These are phyloP conservation scores for Lagerstroemia speciosa DNA, from an alignment of 345 rosid genomes.

Conservation along the genomic window DNA sequence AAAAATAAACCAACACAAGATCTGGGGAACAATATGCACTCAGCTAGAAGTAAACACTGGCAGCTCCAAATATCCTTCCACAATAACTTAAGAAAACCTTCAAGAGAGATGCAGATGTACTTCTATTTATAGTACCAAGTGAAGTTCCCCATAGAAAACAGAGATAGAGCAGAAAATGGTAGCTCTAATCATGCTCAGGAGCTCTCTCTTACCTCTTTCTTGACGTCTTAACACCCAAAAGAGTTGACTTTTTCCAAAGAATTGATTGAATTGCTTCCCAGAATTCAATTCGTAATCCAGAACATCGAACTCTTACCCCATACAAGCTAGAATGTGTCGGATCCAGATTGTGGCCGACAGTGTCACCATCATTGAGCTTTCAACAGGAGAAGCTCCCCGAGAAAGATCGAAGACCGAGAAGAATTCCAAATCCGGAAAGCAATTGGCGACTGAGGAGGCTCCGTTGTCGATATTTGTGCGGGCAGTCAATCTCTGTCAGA, in stretches of 20 bases:
- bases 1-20: not conserved
- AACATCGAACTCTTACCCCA: slow-evolving; percentile 32
- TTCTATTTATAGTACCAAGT: too few relatives aligned
- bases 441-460: not conserved
- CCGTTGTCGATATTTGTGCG: not conserved
- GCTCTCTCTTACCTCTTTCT: not conserved
- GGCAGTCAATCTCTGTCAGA: not conserved
- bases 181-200: not conserved
- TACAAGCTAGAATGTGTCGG: slow-evolving; percentile 40
- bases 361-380: slow-evolving; percentile 23
- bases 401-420: not conserved
- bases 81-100: too few relatives aligned
- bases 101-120: too few relatives aligned
- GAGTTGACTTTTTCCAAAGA: not conserved
- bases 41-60: not conserved
- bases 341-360: slow-evolving; percentile 36
- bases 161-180: not conserved
- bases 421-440: not conserved
- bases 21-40: not conserved
- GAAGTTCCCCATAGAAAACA: too few relatives aligned
- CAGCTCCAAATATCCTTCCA: not conserved
- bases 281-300: not conserved
- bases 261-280: too few relatives aligned
- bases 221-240: not conserved
- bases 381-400: not conserved